Conservation (phyloP, 2,329 filamentous ascomycete genomes). For the Hypomyces perniciosus region DNA sequence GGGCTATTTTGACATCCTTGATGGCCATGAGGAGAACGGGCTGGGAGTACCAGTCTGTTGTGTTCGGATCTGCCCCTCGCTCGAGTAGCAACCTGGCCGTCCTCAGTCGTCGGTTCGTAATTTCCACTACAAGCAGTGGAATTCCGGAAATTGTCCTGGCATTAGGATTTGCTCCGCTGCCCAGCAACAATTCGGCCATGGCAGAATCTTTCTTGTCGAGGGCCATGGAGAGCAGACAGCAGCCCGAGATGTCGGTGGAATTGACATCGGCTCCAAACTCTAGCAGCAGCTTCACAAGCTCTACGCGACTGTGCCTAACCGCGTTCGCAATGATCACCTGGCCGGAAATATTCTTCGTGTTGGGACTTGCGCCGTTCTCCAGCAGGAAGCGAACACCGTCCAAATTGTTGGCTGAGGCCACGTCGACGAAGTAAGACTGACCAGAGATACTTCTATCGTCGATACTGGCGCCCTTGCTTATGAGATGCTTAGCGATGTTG, state of each 20-base stretch:
- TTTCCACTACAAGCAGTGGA: conserved; percentile 28
- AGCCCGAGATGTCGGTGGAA: conserved; percentile 24
- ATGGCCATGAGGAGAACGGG: conserved; percentile 27
- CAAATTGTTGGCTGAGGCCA: conserved; percentile 21
- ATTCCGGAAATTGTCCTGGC: conserved; percentile 24
- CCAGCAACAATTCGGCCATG: conserved; percentile 30
- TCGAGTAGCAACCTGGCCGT: conserved; percentile 27
- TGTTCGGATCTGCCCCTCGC: conserved; percentile 28
- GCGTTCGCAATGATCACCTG: conserved; percentile 23
- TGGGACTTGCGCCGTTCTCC: conserved; percentile 25
- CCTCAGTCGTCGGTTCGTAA: conserved; percentile 27
- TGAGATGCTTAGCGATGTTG: conserved; percentile 22
- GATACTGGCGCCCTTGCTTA: conserved; percentile 25
- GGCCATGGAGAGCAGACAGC: conserved; percentile 26
- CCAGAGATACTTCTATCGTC: conserved; percentile 25
- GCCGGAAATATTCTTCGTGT: conserved; percentile 21
- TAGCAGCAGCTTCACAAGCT: conserved; percentile 25
- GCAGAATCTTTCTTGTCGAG: conserved; percentile 21
- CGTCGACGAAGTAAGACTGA: conserved; percentile 25
- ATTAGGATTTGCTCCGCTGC: conserved; percentile 28
- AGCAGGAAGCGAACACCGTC: conserved; percentile 25
- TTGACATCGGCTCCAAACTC: conserved; percentile 31
- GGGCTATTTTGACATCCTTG: conserved; percentile 19
- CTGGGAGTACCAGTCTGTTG: conserved; percentile 26
- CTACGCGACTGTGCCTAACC: conserved; percentile 22